These are phyloP conservation scores for Dittrichia graveolens DNA, from an alignment of 129 eudicot species.

Conservation along the genomic window DNA sequence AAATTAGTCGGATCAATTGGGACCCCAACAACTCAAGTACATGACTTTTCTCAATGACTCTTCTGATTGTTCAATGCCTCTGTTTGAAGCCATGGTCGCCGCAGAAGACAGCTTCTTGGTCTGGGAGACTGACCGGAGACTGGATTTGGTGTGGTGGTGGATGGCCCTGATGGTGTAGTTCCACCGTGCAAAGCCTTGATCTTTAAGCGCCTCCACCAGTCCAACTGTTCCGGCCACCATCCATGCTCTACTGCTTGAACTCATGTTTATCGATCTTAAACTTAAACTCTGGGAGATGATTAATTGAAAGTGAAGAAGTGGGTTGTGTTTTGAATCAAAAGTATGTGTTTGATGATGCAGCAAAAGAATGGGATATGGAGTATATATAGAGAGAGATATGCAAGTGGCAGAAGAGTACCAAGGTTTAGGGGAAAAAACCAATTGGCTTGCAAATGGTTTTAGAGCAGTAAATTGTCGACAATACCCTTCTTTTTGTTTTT, in stretches of 20 bases:
- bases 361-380: too few species aligned
- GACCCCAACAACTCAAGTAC: not conserved
- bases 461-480: too few species aligned
- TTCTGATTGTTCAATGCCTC: slow-evolving; percentile 20
- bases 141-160: slow-evolving; percentile 48
- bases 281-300: not conserved
- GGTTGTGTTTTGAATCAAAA: not conserved
- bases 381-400: too few species aligned
- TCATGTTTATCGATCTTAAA: not conserved
- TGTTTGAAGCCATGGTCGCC: slow-evolving; percentile 27
- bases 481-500: too few species aligned
- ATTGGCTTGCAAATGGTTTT: too few species aligned
- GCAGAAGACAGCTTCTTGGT: slow-evolving; percentile 24
- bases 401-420: not conserved
- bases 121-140: slow-evolving; percentile 41
- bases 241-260: slow-evolving; percentile 43
- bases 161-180: slow-evolving; percentile 48
- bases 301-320: too few species aligned
- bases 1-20: too few species aligned
- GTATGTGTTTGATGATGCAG: too few species aligned
- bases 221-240: slow-evolving; percentile 50
- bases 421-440: not conserved
- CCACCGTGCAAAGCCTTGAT: slow-evolving; percentile 66
- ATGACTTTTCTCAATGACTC: slow-evolving; percentile 31
- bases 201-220: slow-evolving; percentile 53